Evolutionary conservation across 805 yeast species (phyloP).

Genomic region (Candida mattraensis): DNA sequence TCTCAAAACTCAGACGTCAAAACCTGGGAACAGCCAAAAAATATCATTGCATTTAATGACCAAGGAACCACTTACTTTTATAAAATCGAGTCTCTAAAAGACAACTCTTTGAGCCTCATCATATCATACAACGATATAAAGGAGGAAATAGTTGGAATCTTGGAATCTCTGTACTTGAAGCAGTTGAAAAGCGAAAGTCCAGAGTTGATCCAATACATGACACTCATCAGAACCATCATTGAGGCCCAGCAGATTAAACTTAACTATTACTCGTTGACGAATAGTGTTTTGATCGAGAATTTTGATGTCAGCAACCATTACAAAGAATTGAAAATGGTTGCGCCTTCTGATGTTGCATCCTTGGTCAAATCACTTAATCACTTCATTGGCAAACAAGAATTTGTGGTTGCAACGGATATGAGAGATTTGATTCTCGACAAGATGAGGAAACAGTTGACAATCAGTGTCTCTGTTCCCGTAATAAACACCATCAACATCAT

Average conservation of each 20-base stretch:
- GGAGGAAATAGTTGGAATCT: slow-evolving; percentile 41
- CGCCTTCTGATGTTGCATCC: slow-evolving; percentile 10
- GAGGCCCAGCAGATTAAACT: slow-evolving; percentile 23
- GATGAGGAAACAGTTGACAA: slow-evolving; percentile 28
- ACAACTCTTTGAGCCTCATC: slow-evolving; percentile 41
- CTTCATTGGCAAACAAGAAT: slow-evolving; percentile 14
- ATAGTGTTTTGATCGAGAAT: slow-evolving; percentile 16
- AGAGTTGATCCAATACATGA: slow-evolving; percentile 22
- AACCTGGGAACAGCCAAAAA: slow-evolving; percentile 34
- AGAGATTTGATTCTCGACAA: slow-evolving; percentile 4
- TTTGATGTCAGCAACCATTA: slow-evolving; percentile 12
- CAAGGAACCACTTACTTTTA: slow-evolving; percentile 68
- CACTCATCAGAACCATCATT: slow-evolving; percentile 24
- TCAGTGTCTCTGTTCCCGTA: slow-evolving; percentile 63
- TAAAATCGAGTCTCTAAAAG: slow-evolving; percentile 39
- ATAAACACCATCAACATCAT: slow-evolving; percentile 61
- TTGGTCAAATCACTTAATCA: slow-evolving; percentile 13
- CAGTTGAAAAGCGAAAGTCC: slow-evolving; percentile 8
- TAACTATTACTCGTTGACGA: slow-evolving; percentile 31
- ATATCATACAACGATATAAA: slow-evolving; percentile 47
- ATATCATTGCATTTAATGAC: slow-evolving; percentile 59
- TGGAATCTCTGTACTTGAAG: slow-evolving; percentile 23
- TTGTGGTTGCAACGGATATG: slow-evolving; percentile 5
- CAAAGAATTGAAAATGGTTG: slow-evolving; percentile 12
- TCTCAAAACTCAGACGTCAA: slow-evolving; percentile 22